Evolutionary conservation across 2,329 filamentous ascomycete species (phyloP).

Genomic region (Hypoxylon sp.): DNA sequence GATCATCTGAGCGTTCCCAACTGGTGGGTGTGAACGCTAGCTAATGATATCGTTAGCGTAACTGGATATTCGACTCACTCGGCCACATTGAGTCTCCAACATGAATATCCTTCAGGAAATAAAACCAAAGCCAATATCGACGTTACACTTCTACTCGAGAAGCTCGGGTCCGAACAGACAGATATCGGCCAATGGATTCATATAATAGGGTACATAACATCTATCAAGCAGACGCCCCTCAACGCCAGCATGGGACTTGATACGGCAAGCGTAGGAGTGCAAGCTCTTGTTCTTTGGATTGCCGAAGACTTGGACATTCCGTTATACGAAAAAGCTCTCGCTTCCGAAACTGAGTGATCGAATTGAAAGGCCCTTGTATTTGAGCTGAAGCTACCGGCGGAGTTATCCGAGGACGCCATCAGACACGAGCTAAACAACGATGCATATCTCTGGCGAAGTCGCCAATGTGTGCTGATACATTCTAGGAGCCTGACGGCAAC

Average conservation of each 20-base stretch:
- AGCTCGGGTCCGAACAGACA: constrained; percentile 73
- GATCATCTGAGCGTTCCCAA: constrained; percentile 31
- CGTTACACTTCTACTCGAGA: constrained; percentile 78
- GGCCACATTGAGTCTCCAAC: constrained; percentile 77
- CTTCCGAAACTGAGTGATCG: constrained; percentile 49
- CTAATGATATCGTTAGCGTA: constrained; percentile 61
- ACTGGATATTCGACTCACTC: constrained; percentile 65
- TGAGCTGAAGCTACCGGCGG: constrained; percentile 22
- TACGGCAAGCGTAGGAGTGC: constrained; percentile 64
- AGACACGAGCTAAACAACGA: constrained; percentile 7
- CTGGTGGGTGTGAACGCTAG: constrained; percentile 43
- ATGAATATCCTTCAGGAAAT: constrained; percentile 70
- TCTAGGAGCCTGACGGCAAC: background rate
- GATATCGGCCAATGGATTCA: constrained; percentile 90
- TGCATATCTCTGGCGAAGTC: constrained; percentile 20
- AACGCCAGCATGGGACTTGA: constrained; percentile 28
- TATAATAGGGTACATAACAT: constrained; percentile 82
- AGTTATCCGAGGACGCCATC: constrained; percentile 14
- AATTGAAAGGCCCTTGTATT: constrained; percentile 8
- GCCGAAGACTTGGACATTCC: constrained; percentile 80
- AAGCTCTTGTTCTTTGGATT: constrained; percentile 84
- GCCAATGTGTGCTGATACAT: constrained; percentile 9
- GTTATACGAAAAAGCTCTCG: constrained; percentile 76
- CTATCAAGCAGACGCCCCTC: constrained; percentile 35
- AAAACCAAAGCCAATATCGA: constrained; percentile 74